Evolutionary conservation across 768 basidiomycete genomes (phyloP), one percentile per base, ranked within the genome.

Genomic region (Macrolepiota dolichaula): DNA sequence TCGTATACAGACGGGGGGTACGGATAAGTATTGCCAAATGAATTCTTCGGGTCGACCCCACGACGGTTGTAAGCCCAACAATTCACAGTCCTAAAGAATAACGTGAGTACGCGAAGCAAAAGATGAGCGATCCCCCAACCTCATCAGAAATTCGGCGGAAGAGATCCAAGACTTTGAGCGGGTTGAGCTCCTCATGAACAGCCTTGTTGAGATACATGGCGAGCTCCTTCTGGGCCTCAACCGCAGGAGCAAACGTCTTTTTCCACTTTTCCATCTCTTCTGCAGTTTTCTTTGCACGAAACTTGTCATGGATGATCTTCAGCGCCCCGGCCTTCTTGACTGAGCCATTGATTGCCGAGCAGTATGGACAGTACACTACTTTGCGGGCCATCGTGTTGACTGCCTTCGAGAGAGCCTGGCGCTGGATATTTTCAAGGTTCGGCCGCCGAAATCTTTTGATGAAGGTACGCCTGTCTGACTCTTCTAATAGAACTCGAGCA

Each of bases 1-100:
- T 50, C 97, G 86, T 58, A 99, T 99, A 70, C 94, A 96, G 19
- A 97, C 94, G 0, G 97, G 97, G 42, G 97, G 97, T 32, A 99
- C 97, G 24, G 95, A 96, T 13, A 99, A 85, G 73, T 98, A 99
- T 73, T 98, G 96, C 96, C 97, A 99, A 55, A 99, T 86, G 68
- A 94, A 97, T 71, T 98, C 92, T 76, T 99, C 97, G 10, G 97
- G 97, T 56, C 97, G 78, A 51, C 96, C 96, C 69, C 87, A 88
- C 13, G 83, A 83, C 1, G 97, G 97, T 60, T 92, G 87, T 61
- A 98, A 74, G 1, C 97, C 96, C 11, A 99, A 81, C 49, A 99
- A 77, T 73, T 99, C 97, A 70, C 94, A 96, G 68, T 99, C 97
- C 92, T 96, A 51, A 32, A 40, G 1, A 35, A 24, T 57, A 27